Percentiles rank a stretch among this genome's conserved stretches.
Evolutionary conservation across 495 filamentous ascomycete genomes (phyloP).

Genomic region (Xeromyces bisporus): DNA sequence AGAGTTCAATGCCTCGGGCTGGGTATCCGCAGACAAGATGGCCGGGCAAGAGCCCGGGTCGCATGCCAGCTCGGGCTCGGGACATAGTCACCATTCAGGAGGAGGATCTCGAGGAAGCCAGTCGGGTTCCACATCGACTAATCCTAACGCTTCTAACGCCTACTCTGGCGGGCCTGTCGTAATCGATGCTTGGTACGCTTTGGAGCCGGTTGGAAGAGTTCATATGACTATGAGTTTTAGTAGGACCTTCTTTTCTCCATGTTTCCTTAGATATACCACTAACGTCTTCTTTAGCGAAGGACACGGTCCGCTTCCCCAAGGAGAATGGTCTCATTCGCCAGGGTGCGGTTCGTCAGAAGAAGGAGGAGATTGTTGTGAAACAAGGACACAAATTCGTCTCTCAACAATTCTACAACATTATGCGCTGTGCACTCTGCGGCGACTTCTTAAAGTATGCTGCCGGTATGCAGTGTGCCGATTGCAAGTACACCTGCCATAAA

Average conservation of each 20-base stretch:
- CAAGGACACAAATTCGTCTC: conserved; percentile 97
- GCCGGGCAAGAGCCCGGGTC: conserved; percentile 10
- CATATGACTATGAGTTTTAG: conserved; percentile 76
- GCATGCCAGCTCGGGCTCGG: neutral
- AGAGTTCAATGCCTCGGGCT: conserved; percentile 76
- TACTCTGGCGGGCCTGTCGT: conserved; percentile 38
- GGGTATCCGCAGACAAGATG: conserved; percentile 95
- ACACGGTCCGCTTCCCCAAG: conserved; percentile 50
- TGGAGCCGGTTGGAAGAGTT: conserved; percentile 86
- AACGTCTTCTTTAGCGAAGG: conserved; percentile 38
- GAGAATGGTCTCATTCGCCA: conserved; percentile 85
- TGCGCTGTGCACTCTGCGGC: conserved; percentile 96
- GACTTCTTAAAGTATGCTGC: conserved; percentile 97
- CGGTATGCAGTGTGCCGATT: conserved; percentile 98
- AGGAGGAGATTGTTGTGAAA: conserved; percentile 94
- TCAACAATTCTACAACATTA: conserved; percentile 99
- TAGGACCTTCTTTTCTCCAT: conserved; percentile 19
- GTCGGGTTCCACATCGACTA: conserved; percentile 8
- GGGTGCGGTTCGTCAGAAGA: conserved; percentile 89
- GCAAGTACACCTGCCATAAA: conserved; percentile 97
- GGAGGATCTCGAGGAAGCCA: conserved; percentile 10
- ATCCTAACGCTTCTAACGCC: conserved; percentile 16
- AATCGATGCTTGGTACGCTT: conserved; percentile 91
- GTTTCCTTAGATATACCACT: conserved; percentile 9
- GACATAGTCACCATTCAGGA: neutral